Conservation (phyloP, 805 yeast species). For the Phaffomyces opuntiae region DNA sequence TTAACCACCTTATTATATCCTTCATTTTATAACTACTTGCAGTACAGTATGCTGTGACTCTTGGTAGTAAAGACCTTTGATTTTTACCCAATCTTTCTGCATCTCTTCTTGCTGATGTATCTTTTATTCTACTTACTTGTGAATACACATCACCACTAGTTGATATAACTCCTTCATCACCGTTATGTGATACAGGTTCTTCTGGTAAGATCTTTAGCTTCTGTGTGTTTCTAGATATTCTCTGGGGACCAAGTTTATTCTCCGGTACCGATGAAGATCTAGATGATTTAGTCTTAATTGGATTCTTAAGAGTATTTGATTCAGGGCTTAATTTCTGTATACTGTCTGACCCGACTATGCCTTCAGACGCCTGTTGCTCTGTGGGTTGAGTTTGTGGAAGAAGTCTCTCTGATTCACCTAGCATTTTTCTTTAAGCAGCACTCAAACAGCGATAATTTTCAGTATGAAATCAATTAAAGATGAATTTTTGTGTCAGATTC, state of each 20-base stretch:
- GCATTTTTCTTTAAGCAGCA: not conserved
- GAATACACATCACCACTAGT: conserved; percentile 57
- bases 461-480: not conserved
- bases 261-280: conserved; percentile 11
- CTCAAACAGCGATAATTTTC: not conserved
- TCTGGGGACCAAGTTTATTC: conserved; percentile 56
- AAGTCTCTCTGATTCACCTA: not conserved
- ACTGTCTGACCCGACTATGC: not conserved
- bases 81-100: conserved; percentile 86
- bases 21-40: conserved; percentile 89
- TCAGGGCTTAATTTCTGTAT: not conserved
- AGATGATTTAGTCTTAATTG: not conserved
- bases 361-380: not conserved
- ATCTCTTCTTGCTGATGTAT: conserved; percentile 83
- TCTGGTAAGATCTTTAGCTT: conserved; percentile 68
- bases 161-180: conserved; percentile 3
- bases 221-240: conserved; percentile 69
- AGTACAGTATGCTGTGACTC: conserved; percentile 95
- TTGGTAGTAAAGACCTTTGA: conserved; percentile 69
- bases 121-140: conserved; percentile 77
- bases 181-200: conserved; percentile 31
- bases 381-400: not conserved
- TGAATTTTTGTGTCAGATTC: not conserved
- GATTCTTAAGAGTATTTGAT: not conserved
- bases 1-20: conserved; percentile 78